Conservation (phyloP, 768 basidiomycete species). For the Galerina marginata region DNA sequence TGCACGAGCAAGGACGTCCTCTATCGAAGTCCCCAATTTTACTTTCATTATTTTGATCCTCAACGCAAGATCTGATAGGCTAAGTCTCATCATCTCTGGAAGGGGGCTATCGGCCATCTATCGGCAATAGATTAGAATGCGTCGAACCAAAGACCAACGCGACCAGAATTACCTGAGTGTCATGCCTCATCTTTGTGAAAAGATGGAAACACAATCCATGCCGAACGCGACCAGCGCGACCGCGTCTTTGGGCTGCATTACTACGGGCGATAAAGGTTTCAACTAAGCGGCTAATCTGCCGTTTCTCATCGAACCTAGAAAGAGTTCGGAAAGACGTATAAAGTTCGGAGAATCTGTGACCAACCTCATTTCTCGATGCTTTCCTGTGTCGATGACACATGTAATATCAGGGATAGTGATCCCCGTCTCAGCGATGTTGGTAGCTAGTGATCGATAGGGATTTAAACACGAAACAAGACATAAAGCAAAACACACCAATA, state of each 20-base stretch:
- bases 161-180: slow-evolving; percentile 62
- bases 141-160: background rate
- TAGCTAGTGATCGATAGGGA: slow-evolving; percentile 52
- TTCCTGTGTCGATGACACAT: slow-evolving; percentile 93
- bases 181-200: slow-evolving; percentile 88
- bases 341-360: background rate
- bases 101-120: slow-evolving; percentile 90
- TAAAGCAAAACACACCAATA: slow-evolving; percentile 61
- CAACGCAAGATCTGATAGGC: slow-evolving; percentile 88
- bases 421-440: slow-evolving; percentile 95
- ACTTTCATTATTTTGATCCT: slow-evolving; percentile 95
- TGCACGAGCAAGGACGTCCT: slow-evolving; percentile 86
- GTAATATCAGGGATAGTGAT: slow-evolving; percentile 99
- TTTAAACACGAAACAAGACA: background rate
- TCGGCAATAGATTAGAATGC: slow-evolving; percentile 1
- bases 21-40: slow-evolving; percentile 82
- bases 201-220: slow-evolving; percentile 93
- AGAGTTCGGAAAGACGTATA: background rate
- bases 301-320: slow-evolving; percentile 91
- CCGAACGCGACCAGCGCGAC: slow-evolving; percentile 91
- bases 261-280: slow-evolving; percentile 92
- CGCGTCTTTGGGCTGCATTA: slow-evolving; percentile 88
- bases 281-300: slow-evolving; percentile 89
- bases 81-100: slow-evolving; percentile 94
- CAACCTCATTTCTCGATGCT: slow-evolving; percentile 92